Base-by-base conservation (phyloP, 306 rosid species). In the Medicago lupulina region DNA sequence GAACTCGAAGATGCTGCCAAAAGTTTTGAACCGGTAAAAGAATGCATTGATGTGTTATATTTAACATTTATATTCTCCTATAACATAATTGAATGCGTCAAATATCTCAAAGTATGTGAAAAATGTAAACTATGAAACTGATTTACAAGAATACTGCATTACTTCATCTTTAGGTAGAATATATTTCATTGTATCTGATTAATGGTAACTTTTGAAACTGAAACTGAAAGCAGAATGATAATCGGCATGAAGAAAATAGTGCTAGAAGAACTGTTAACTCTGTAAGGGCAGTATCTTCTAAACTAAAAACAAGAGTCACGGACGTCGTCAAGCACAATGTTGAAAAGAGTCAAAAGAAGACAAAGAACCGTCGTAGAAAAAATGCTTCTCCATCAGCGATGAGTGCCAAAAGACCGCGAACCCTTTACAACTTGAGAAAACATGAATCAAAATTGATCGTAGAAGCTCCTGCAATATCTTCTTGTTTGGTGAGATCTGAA, bases 1-100 rank as follows among this genome's bases (percentile, higher is more conserved):
- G 76, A 60, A 69, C 13, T 84, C 53, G 80, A 70, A 75, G 81
- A 81, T 70, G 85, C 79, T 40, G 81, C 81, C 19, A 14, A 62
- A 69, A 63, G 55, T 54, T 81, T 84, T 74, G 78, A 77, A 50
- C 72, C 39, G 15, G 51, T 54, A 62, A 81, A 77, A 49, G 51
- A 69, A 17, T 43, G 62, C 39, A 13, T 8, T 3, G 64, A 76
- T 12, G 2, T 13, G 9, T 44, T 41, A 9, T 50, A 25, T 28
- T 49, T 47, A 4, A 38, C 83, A 54, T 63, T 58, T 51, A 55
- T 55, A 70, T 55, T 47, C 57, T 58, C 72, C 44, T 6, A 4
- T n/a, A 43, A 19, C 44, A 69, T 15, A 44, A 16, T 71, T 40
- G 82, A 77, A 60, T 15, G 14, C 25, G 13, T 54, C 40, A 76